Conservation (phyloP, 257 asterid species). For the Echium plantagineum region DNA sequence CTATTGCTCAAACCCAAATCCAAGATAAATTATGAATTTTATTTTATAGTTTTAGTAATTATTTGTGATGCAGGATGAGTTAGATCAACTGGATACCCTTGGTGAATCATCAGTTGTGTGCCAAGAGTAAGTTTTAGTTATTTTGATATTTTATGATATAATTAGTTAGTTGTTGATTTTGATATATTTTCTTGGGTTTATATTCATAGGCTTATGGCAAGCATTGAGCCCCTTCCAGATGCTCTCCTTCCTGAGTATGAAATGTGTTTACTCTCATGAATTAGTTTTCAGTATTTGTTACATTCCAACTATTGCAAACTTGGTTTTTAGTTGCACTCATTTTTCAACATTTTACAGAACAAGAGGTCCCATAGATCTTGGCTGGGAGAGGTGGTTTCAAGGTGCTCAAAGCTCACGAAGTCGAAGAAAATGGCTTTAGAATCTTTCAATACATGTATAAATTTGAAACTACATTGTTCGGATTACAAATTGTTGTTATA, state of each 20-base stretch:
- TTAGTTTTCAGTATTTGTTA: not conserved
- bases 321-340: not conserved
- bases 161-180: not conserved
- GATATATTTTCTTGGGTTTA: not conserved
- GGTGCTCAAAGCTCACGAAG: constrained; percentile 61
- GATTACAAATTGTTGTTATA: not conserved
- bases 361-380: constrained; percentile 47
- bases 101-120: constrained; percentile 68
- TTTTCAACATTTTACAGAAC: constrained; percentile 35
- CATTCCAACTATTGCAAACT: not conserved
- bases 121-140: constrained; percentile 58
- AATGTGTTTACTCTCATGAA: constrained; percentile 1
- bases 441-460: not conserved
- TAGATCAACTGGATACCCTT: constrained; percentile 52
- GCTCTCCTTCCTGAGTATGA: constrained; percentile 70
- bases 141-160: too few species aligned
- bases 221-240: constrained; percentile 57
- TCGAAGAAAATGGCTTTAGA: constrained; percentile 63
- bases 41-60: not conserved
- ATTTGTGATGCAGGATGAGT: constrained; percentile 53
- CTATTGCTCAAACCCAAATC: not conserved
- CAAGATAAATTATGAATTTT: not conserved
- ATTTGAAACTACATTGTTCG: not conserved
- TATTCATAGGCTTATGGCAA: constrained; percentile 39
- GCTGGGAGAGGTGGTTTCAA: constrained; percentile 91